Evolutionary conservation across 164 flowering plant species (phyloP).

Genomic region (Vitis labrusca): DNA sequence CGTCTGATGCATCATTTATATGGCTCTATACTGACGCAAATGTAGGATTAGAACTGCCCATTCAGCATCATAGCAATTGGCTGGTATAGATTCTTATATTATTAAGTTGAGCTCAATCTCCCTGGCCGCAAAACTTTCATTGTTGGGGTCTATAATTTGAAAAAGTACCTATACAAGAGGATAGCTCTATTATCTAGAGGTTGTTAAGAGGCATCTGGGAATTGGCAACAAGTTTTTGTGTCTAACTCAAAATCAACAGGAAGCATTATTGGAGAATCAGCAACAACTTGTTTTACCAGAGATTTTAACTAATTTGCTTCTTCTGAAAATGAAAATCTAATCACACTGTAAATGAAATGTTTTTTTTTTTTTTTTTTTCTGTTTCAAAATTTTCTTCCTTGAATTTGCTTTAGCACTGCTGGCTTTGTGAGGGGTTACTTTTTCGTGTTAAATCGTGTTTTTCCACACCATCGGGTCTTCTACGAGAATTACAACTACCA

Average conservation of each 20-base stretch:
- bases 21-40: too few species aligned
- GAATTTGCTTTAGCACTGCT: not conserved
- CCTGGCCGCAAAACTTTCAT: too few species aligned
- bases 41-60: too few species aligned
- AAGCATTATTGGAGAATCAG: not conserved
- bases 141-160: too few species aligned
- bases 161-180: too few species aligned
- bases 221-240: not conserved
- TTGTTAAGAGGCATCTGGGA: not conserved
- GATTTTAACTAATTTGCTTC: not conserved
- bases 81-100: too few species aligned
- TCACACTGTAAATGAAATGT: not conserved
- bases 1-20: too few species aligned
- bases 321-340: not conserved
- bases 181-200: too few species aligned
- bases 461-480: not conserved
- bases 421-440: not conserved
- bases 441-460: not conserved
- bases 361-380: too few species aligned
- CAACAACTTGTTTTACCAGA: not conserved
- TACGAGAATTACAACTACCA: not conserved
- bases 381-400: not conserved
- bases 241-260: not conserved
- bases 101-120: too few species aligned
- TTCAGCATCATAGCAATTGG: too few species aligned